Evolutionary conservation across 2,329 filamentous ascomycete genomes (phyloP).

Genomic region (Colletotrichum sp.): DNA sequence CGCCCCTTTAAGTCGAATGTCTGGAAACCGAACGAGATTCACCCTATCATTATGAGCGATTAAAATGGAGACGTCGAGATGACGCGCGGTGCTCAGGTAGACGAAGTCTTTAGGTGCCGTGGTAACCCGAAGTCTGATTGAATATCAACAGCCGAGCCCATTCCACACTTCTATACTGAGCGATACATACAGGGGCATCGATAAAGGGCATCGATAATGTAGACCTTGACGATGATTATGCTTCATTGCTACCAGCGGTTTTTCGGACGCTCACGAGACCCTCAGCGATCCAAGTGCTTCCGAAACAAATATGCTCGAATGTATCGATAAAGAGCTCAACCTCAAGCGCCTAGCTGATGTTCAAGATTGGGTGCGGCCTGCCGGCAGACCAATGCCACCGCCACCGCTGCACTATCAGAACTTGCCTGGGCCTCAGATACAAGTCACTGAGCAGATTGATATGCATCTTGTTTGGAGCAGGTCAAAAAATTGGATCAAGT

Average conservation of each 20-base stretch:
- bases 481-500: background rate
- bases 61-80: no score
- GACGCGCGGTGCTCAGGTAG: no score
- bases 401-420: conserved; percentile 41
- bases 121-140: no score
- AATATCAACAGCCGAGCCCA: background rate
- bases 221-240: background rate
- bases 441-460: background rate
- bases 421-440: conserved; percentile 30
- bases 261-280: background rate
- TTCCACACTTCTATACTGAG: background rate
- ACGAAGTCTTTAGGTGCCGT: background rate
- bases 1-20: no score
- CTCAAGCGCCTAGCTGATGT: background rate
- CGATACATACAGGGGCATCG: background rate
- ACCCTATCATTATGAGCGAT: no score
- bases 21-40: no score
- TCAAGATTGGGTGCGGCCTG: conserved; percentile 30
- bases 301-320: fast-evolving
- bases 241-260: background rate
- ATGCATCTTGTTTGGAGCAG: background rate
- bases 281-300: background rate
- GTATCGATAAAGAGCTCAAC: background rate
- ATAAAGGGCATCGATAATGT: fast-evolving
- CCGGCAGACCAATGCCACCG: conserved; percentile 39